Evolutionary conservation across 192 early-diverging fungal genomes (phyloP), one percentile per base, ranked within the genome.

Genomic region (Podila epigama): DNA sequence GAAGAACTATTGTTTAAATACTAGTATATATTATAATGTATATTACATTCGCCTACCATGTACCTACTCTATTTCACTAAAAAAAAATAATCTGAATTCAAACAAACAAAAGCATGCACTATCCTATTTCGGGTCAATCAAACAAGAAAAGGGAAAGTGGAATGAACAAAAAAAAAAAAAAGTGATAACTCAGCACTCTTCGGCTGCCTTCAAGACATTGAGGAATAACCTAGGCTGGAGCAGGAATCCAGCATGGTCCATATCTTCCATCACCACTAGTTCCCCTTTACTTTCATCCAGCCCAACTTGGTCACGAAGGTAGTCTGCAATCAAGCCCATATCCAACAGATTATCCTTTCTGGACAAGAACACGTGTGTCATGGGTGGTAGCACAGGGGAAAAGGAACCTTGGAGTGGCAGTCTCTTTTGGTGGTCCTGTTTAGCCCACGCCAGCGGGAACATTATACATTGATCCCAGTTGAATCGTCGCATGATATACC

Each of bases 401-500:
- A 61, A 39, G 28, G 58, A 44, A 9, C 68, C 70, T n/a, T 61
- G 67, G 15, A 40, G 37, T 0, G 31, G 42, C 5, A 60, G n/a
- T 8, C 50, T 35, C 29, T 69, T 61, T 13, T 69, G 58, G 7
- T 34, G 20, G 44, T 48, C 25, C 1, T 51, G 58, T 25, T 25
- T 57, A 12, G 51, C 13, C 67, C 67, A 69, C 27, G 67, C 67
- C 5, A 69, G 60, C 16, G 67, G 67, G 51, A 83, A 87, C 32
- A 79, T 71, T 15, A 79, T 60, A 13, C 62, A 55, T 56, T 87
- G 77, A 40, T 67, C 71, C 85, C 85, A 87, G 44, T 82, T 80
- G 55, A 87, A 87, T 48, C 83, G 79, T 4, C 85, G 71, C 29
- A 81, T 78, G 40, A 92, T 83, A 48, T 83, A 86, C 60, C 87